Percentiles rank a stretch among this genome's conserved stretches.
Evolutionary conservation across 129 eudicot genomes (phyloP).

Genomic region (Flaveria bidentis): DNA sequence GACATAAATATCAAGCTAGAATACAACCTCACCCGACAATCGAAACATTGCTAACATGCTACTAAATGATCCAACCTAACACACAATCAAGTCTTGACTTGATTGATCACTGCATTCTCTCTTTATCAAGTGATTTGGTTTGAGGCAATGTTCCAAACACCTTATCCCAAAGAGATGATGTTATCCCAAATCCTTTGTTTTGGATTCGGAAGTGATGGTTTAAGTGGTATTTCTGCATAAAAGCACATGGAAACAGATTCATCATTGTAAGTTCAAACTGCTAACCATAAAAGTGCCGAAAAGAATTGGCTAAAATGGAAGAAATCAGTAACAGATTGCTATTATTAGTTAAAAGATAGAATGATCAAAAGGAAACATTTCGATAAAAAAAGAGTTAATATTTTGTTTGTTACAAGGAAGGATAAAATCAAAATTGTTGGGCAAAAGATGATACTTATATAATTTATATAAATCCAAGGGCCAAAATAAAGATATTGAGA

Average conservation of each 20-base stretch:
- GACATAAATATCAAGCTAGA: constrained; percentile 18
- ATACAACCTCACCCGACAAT: constrained; percentile 19
- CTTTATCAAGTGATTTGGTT: constrained; percentile 50
- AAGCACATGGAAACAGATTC: not conserved
- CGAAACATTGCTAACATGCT: constrained; percentile 26
- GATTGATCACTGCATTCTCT: constrained; percentile 29
- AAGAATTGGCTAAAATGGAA: not conserved
- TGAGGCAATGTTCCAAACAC: constrained; percentile 80
- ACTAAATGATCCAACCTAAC: constrained; percentile 18
- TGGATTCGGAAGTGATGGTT: constrained; percentile 92
- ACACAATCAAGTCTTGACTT: constrained; percentile 18
- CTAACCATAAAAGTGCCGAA: too few species aligned
- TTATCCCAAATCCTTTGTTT: constrained; percentile 83
- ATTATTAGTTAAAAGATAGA: not conserved
- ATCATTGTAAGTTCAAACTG: not conserved
- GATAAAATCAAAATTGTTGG: not conserved
- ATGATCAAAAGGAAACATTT: not conserved
- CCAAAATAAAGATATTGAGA: not conserved
- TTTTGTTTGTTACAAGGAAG: too few species aligned
- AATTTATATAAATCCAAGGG: not conserved
- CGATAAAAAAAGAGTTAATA: too few species aligned
- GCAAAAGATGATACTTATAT: not conserved
- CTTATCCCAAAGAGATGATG: constrained; percentile 82
- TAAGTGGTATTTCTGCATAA: constrained; percentile 81
- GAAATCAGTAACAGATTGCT: not conserved